phyloP scores from a whole-genome alignment of 805 yeast species.

The Cyberlindnera americana region DNA sequence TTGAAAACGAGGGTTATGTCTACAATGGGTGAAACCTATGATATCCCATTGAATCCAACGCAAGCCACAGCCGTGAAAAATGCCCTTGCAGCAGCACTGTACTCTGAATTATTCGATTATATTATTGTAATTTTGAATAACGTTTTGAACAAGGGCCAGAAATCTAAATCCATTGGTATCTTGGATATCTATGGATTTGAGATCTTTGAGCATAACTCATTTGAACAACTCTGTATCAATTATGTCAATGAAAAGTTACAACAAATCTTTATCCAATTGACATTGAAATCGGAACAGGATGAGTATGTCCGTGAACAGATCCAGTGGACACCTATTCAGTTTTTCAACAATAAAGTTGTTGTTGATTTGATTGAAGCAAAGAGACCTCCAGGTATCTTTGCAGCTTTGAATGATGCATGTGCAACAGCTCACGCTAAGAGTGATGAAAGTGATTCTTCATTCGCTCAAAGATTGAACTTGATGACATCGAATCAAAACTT shows the following conservation, averaged over 20 bases:
- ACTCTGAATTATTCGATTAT: conserved; percentile 93
- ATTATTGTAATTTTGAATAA: conserved; percentile 86
- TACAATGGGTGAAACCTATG: conserved; percentile 87
- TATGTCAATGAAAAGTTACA: conserved; percentile 94
- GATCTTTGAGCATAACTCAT: conserved; percentile 90
- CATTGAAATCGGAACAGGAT: conserved; percentile 95
- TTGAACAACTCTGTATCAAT: conserved; percentile 93
- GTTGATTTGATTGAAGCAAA: conserved; percentile 93
- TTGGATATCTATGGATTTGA: conserved; percentile 96
- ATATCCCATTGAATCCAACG: conserved; percentile 84
- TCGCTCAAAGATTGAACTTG: conserved; percentile 85
- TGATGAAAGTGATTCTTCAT: conserved; percentile 92
- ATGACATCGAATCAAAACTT: conserved; percentile 82
- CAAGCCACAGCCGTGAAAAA: conserved; percentile 96
- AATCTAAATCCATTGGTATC: conserved; percentile 78
- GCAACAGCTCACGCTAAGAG: conserved; percentile 99
- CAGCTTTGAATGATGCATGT: conserved; percentile 93
- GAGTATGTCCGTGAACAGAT: conserved; percentile 94
- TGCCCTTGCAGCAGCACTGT: conserved; percentile 91
- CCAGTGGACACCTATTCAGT: conserved; percentile 96
- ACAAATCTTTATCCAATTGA: conserved; percentile 93
- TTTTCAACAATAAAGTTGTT: conserved; percentile 92
- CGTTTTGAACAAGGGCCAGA: conserved; percentile 51
- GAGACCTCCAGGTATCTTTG: conserved; percentile 95
- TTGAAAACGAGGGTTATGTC: conserved; percentile 81